phyloP scores from a whole-genome alignment of 2,329 filamentous ascomycete genomes.

The Penicillium sp. region DNA sequence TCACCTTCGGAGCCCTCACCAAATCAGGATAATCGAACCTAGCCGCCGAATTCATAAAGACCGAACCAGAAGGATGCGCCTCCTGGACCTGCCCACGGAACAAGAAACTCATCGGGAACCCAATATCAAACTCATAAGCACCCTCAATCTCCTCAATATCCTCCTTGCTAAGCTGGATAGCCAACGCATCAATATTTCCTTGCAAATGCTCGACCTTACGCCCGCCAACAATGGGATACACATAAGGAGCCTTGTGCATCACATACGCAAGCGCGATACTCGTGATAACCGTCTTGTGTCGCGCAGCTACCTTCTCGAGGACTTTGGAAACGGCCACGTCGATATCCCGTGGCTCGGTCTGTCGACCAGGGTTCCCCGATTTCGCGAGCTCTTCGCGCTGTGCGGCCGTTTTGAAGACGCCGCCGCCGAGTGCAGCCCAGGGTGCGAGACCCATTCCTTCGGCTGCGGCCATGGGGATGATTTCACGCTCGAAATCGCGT shows the following conservation, averaged over 20 bases:
- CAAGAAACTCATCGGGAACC: constrained; percentile 23
- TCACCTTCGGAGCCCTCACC: constrained; percentile 9
- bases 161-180: constrained; percentile 42
- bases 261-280: constrained; percentile 74
- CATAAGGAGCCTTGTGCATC: constrained; percentile 71
- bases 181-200: constrained; percentile 70
- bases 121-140: constrained; percentile 58
- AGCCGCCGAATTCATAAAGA: constrained; percentile 16
- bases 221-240: constrained; percentile 74
- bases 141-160: constrained; percentile 58
- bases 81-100: constrained; percentile 15
- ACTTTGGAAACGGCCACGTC: constrained; percentile 52
- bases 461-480: constrained; percentile 42
- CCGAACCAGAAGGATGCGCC: constrained; percentile 15
- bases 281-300: constrained; percentile 61
- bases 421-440: constrained; percentile 62
- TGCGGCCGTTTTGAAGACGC: constrained; percentile 54
- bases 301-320: constrained; percentile 63
- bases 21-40: constrained; percentile 25
- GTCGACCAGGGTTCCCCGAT: constrained; percentile 39
- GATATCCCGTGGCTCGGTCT: constrained; percentile 49
- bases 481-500: constrained; percentile 45
- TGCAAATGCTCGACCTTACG: constrained; percentile 71
- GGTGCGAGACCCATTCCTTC: constrained; percentile 55
- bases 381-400: constrained; percentile 50